Conservation (phyloP, 73 alveolate genomes). For the Halteria grandinella region DNA sequence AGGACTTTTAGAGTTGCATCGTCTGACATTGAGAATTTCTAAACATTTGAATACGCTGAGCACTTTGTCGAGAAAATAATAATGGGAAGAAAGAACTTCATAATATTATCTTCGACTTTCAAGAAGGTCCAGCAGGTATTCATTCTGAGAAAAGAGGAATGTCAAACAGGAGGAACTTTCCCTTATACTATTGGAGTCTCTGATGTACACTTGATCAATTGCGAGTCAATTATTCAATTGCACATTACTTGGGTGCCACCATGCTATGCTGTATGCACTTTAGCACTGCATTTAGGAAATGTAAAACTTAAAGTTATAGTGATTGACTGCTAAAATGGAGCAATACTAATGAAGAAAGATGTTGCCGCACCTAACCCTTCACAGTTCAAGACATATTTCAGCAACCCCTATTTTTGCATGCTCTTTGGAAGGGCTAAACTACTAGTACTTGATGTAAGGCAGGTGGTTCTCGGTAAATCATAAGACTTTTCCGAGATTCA, state of each 20-base stretch:
- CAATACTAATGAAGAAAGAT: slow-evolving; percentile 2
- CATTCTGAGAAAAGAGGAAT: background rate
- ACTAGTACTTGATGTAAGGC: background rate
- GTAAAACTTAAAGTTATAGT: background rate
- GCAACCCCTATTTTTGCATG: slow-evolving; percentile 28
- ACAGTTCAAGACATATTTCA: slow-evolving; percentile 6
- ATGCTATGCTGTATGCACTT: background rate
- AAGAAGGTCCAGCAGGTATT: slow-evolving; percentile 17
- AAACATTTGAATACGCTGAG: slow-evolving; percentile 33
- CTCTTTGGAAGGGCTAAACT: slow-evolving; percentile 29
- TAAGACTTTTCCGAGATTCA: slow-evolving; percentile 5
- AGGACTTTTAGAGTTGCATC: slow-evolving; percentile 12
- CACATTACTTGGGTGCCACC: slow-evolving; percentile 15
- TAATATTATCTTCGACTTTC: background rate
- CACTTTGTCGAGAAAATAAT: background rate
- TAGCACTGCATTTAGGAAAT: slow-evolving; percentile 15
- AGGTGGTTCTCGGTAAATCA: background rate
- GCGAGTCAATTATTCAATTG: slow-evolving; percentile 8
- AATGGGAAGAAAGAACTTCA: background rate
- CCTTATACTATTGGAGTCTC: too few relatives aligned
- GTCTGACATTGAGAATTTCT: slow-evolving; percentile 7
- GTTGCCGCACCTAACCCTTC: slow-evolving; percentile 17
- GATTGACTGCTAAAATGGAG: slow-evolving; percentile 2
- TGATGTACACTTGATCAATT: slow-evolving; percentile 17
- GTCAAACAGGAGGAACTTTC: too few relatives aligned